These are phyloP conservation scores for Populus pruinosa DNA, from an alignment of 345 rosid genomes.

Conservation along the genomic window DNA sequence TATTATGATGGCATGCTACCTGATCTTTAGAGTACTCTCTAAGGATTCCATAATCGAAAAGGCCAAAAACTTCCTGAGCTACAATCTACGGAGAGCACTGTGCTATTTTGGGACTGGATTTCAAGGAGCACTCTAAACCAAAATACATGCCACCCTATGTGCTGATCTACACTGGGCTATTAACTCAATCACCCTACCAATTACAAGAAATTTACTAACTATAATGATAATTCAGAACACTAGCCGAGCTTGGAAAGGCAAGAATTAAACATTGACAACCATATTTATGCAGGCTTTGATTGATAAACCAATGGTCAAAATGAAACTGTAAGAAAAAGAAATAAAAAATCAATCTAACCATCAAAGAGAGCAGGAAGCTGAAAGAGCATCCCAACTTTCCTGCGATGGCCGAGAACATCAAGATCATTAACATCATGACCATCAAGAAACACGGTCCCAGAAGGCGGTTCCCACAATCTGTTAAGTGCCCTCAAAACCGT, in stretches of 20 bases:
- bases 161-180: too few relatives aligned
- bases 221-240: too few relatives aligned
- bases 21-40: not conserved
- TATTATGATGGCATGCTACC: not conserved
- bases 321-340: not conserved
- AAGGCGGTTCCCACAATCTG: conserved; percentile 87
- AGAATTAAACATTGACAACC: not conserved
- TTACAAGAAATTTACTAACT: too few relatives aligned
- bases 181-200: not conserved
- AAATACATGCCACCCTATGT: too few relatives aligned
- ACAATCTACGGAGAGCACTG: not conserved
- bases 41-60: not conserved
- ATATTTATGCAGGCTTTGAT: not conserved
- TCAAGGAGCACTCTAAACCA: too few relatives aligned
- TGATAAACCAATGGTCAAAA: not conserved
- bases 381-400: conserved; percentile 92
- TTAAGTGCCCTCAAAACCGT: conserved; percentile 72
- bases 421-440: conserved; percentile 56
- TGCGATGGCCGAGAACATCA: conserved; percentile 73
- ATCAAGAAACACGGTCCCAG: conserved; percentile 58
- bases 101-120: not conserved
- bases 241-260: too few relatives aligned
- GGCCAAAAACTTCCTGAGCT: not conserved
- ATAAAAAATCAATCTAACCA: conserved; percentile 33
- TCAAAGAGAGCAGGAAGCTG: conserved; percentile 85